Evolutionary conservation across 495 filamentous ascomycete genomes (phyloP).

Genomic region (Annulohypoxylon maeteangense): DNA sequence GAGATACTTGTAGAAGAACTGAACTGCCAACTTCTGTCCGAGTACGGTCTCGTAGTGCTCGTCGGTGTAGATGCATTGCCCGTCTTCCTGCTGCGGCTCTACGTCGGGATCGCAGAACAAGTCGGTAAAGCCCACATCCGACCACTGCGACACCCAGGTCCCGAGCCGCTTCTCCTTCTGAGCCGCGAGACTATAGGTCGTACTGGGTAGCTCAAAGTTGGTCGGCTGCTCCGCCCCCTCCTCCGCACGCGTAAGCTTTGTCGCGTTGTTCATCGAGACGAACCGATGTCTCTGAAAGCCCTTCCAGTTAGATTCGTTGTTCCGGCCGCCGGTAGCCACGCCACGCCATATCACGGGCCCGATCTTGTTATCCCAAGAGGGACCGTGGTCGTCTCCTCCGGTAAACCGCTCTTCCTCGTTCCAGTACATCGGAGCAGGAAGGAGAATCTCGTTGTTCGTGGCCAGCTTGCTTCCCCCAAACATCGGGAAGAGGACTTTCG

Average conservation of each 20-base stretch:
- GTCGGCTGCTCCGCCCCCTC: conserved; percentile 45
- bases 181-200: conserved; percentile 50
- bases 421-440: conserved; percentile 80
- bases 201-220: conserved; percentile 55
- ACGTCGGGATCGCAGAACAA: conserved; percentile 53
- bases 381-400: conserved; percentile 62
- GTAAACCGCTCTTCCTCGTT: conserved; percentile 75
- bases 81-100: conserved; percentile 47
- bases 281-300: conserved; percentile 77
- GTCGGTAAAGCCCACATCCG: conserved; percentile 60
- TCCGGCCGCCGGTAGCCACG: conserved; percentile 72
- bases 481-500: conserved; percentile 69
- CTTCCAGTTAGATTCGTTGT: conserved; percentile 68
- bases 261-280: conserved; percentile 72
- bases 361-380: conserved; percentile 66
- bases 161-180: conserved; percentile 50
- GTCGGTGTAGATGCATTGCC: conserved; percentile 61
- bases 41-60: conserved; percentile 54
- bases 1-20: conserved; percentile 71
- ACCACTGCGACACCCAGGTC: conserved; percentile 54
- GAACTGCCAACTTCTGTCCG: conserved; percentile 59
- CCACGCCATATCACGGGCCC: conserved; percentile 72
- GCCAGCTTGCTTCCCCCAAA: conserved; percentile 79
- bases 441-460: conserved; percentile 79
- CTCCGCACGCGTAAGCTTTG: conserved; percentile 59